phyloP scores from a whole-genome alignment of 768 basidiomycete species.

The Podaxis mareebaensis region DNA sequence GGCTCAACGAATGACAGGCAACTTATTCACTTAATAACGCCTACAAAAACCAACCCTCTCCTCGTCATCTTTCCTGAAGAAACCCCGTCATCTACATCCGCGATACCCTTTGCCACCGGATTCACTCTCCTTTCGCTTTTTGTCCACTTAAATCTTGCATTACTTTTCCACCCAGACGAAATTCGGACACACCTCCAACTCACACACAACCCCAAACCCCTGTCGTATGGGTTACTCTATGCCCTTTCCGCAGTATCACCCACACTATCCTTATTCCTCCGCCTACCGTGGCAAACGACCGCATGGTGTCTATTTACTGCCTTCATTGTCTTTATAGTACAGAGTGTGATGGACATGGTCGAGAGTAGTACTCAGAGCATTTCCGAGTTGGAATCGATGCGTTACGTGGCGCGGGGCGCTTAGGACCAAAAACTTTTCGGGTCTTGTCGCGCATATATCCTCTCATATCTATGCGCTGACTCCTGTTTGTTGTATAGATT shows the following conservation, averaged over 20 bases:
- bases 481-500: background rate
- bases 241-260: slow-evolving; percentile 47
- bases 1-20: slow-evolving; percentile 37
- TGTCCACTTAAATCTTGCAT: slow-evolving; percentile 49
- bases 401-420: slow-evolving; percentile 57
- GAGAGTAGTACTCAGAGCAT: slow-evolving; percentile 46
- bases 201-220: slow-evolving; percentile 26
- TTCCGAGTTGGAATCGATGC: slow-evolving; percentile 50
- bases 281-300: slow-evolving; percentile 52
- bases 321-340: slow-evolving; percentile 43
- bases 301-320: slow-evolving; percentile 54
- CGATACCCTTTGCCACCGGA: slow-evolving; percentile 45
- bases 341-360: slow-evolving; percentile 47
- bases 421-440: slow-evolving; percentile 24
- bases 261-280: slow-evolving; percentile 46
- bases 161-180: slow-evolving; percentile 41
- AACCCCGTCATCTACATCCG: slow-evolving; percentile 20
- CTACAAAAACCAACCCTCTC: slow-evolving; percentile 47
- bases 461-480: background rate
- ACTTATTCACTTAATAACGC: slow-evolving; percentile 44
- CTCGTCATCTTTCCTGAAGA: slow-evolving; percentile 40
- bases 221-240: slow-evolving; percentile 33
- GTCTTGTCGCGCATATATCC: background rate
- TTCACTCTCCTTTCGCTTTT: slow-evolving; percentile 51
- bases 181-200: slow-evolving; percentile 34